phyloP scores from a whole-genome alignment of 129 eudicot species.

The Helichrysum umbraculigerum region DNA sequence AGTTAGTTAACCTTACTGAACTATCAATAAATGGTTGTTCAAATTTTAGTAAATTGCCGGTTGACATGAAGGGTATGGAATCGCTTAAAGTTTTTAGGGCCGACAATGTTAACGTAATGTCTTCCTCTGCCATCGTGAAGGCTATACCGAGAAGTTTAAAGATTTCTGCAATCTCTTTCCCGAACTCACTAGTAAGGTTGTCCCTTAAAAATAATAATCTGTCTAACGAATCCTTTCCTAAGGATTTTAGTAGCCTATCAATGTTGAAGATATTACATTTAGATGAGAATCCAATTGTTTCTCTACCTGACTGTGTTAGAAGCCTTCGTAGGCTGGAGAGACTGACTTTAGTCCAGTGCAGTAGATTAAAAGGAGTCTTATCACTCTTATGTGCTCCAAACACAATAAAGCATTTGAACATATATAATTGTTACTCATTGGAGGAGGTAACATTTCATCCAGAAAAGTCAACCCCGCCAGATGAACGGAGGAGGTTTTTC shows the following conservation, averaged over 20 bases:
- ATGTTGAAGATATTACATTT: conserved; percentile 14
- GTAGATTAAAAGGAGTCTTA: conserved; percentile 16
- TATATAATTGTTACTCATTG: not conserved
- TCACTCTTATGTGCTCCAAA: conserved; percentile 13
- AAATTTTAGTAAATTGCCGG: conserved; percentile 14
- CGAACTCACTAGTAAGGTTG: conserved; percentile 15
- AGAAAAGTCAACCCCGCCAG: conserved; percentile 4
- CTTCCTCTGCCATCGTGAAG: conserved; percentile 15
- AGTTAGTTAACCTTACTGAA: not conserved
- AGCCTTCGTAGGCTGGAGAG: conserved; percentile 16
- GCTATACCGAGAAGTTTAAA: not conserved
- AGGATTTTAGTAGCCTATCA: conserved; percentile 24
- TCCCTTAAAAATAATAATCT: conserved; percentile 19
- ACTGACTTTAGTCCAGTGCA: conserved; percentile 5
- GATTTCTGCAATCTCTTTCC: not conserved
- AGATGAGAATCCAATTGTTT: conserved; percentile 17
- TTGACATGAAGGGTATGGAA: not conserved
- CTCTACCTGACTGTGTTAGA: conserved; percentile 32
- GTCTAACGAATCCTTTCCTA: conserved; percentile 14
- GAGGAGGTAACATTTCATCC: conserved; percentile 17
- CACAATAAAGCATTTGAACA: not conserved
- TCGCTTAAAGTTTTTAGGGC: conserved; percentile 11
- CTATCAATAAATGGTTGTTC: conserved; percentile 20
- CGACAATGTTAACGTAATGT: not conserved
- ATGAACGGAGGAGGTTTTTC: too few species aligned